Evolutionary conservation across 306 rosid genomes (phyloP), one percentile per base, ranked within the genome.

Genomic region (Ochetophila trinervis): DNA sequence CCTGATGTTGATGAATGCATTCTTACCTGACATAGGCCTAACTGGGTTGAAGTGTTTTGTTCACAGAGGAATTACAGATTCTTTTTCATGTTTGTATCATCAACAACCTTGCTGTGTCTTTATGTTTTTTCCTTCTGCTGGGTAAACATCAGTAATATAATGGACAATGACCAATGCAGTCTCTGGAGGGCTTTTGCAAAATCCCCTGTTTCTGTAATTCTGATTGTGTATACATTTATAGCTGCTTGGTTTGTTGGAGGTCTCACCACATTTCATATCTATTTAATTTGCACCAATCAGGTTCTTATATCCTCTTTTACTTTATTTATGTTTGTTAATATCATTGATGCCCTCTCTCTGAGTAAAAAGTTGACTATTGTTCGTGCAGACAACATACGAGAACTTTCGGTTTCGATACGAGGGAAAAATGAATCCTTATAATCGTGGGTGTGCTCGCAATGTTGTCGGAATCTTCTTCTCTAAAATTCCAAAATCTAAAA

Each of bases 51-150:
- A 10, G n/a, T n/a, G 17, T 45, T 68, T 67, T 57, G 4, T 60
- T 67, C 32, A 57, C 85, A 80, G 85, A 68, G 85, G 63, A 80
- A 80, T 55, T 80, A 80, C 73, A 73, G 85, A 65, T 80, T 80
- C 67, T 80, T 76, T 57, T 80, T 80, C 79, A 72, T 80, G 76
- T 80, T 80, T 65, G 81, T 80, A 66, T 73, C 73, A 53, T 76
- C 85, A 36, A 80, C 85, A 8, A 68, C 81, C 23, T 4, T 72
- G 66, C 73, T 80, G 68, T 76, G 81, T 66, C 58, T 80, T 35
- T 80, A 76, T 65, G 76, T 80, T 54, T 80, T 80, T 68, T 63
- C 76, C 65, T 80, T 80, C 78, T 76, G 79, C 73, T 80, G 81
- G 85, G 82, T 80, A 37, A 69, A 64, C 74, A 40, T 80, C 57